Evolutionary conservation across 768 basidiomycete species (phyloP).

Genomic region (Boletus huronensis): DNA sequence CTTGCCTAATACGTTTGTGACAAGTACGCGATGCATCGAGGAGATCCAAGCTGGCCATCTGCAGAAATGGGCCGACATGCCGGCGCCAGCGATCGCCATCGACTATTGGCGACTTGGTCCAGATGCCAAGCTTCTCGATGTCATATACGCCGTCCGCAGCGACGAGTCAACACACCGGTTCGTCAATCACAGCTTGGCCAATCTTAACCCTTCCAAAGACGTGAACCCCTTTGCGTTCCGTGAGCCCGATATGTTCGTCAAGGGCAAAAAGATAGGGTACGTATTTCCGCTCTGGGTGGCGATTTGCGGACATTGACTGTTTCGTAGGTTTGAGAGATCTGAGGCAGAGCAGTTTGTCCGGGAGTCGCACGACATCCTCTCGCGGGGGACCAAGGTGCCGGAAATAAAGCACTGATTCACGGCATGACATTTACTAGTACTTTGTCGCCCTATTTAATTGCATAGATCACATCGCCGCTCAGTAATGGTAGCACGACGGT

Average conservation of each 20-base stretch:
- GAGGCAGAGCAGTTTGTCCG: slow-evolving; percentile 65
- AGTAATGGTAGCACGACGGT: not conserved
- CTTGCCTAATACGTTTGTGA: slow-evolving; percentile 11
- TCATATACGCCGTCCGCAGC: slow-evolving; percentile 87
- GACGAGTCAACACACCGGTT: slow-evolving; percentile 94
- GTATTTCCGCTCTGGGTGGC: slow-evolving; percentile 24
- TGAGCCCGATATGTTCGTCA: slow-evolving; percentile 83
- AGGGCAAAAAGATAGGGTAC: slow-evolving; percentile 74
- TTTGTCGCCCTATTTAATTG: slow-evolving; percentile 7
- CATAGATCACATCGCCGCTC: slow-evolving; percentile 22
- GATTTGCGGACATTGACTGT: slow-evolving; percentile 18
- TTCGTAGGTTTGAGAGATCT: slow-evolving; percentile 56
- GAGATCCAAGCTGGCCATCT: slow-evolving; percentile 81
- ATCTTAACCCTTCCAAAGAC: slow-evolving; percentile 71
- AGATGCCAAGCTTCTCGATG: slow-evolving; percentile 78
- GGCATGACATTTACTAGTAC: slow-evolving; percentile 4
- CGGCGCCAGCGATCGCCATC: slow-evolving; percentile 86
- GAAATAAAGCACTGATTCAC: slow-evolving; percentile 28
- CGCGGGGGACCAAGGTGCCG: slow-evolving; percentile 25
- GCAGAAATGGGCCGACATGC: slow-evolving; percentile 72
- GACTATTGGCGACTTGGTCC: slow-evolving; percentile 87
- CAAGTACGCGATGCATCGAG: slow-evolving; percentile 73
- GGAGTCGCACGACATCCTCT: slow-evolving; percentile 56
- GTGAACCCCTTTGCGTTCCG: slow-evolving; percentile 87
- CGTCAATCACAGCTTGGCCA: slow-evolving; percentile 94